Base-by-base conservation (phyloP, 2,329 filamentous ascomycete genomes). In the Endothia cerciana region DNA sequence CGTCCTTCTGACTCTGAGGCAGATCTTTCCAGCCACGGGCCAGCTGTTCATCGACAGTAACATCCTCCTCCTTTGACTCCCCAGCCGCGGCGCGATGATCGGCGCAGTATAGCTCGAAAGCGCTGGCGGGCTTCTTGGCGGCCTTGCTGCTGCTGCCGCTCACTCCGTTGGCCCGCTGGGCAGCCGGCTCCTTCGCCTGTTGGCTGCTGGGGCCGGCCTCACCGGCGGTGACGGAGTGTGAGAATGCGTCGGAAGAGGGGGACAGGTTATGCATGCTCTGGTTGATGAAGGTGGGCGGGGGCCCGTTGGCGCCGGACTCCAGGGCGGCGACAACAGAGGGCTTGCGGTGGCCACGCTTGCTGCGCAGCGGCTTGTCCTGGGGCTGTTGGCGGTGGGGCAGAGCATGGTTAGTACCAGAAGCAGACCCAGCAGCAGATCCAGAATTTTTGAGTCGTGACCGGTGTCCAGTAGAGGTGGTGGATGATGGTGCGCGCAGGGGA, bases 361-460 rank as follows among this genome's bases (percentile, higher is more conserved):
- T 89, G 40, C 91, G 86, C 69, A 93, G 80, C 38, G 91, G 91
- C 77, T 93, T 93, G 73, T 93, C 90, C 77, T 92, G 90, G 41
- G 91, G 91, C 89, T 91, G 75, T 73, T 65, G 69, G 59, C 67
- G 67, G 28, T 58, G 28, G 40, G 40, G 51, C 60, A 69, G 74
- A 73, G 71, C 69, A 68, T 58, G 65, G 61, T 65, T 63, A 65
- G 65, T 61, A 63, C 62, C 65, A 60, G 68, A 69, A 60, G 57
- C 63, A 60, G 45, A 60, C 22, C 51, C 61, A 58, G 55, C 8
- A 63, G 58, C 64, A 64, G 55, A 62, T 64, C 64, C 61, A 55
- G 62, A 30, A 43, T 61, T 61, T 7, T 61, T 45, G 38, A 49
- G 61, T 59, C 53, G 41, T 63, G 59, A 63, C 55, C 53, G 62